A percentile compares a stretch with the other conserved stretches of the same genome.
Evolutionary conservation across 306 rosid genomes (phyloP).

Genomic region (Cicer judaicum): DNA sequence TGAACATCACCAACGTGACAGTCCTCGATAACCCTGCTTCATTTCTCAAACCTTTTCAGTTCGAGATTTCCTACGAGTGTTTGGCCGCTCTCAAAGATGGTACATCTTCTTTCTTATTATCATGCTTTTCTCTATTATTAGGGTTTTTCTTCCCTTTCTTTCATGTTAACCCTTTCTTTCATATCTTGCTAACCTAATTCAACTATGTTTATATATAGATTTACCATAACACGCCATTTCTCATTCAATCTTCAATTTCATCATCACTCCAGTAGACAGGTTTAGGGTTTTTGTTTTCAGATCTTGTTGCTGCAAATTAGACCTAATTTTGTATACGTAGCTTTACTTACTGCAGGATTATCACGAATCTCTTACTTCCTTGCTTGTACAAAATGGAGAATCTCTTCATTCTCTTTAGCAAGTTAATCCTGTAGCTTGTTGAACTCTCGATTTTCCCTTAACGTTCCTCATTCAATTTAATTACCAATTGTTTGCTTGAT

Average conservation of each 20-base stretch:
- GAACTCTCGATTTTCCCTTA: not conserved
- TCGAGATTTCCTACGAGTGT: slow-evolving; percentile 91
- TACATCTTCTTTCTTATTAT: not conserved
- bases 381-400: not conserved
- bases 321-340: slow-evolving; percentile 2
- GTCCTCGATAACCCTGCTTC: slow-evolving; percentile 82
- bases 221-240: too few species aligned
- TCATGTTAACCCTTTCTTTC: not conserved
- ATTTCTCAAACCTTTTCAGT: slow-evolving; percentile 80
- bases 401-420: not conserved
- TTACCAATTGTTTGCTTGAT: too few species aligned
- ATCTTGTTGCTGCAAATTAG: slow-evolving; percentile 9
- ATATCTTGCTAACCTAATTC: too few species aligned
- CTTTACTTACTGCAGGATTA: too few species aligned
- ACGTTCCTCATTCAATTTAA: not conserved
- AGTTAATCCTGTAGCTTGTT: not conserved
- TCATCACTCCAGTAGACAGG: not conserved
- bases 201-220: too few species aligned
- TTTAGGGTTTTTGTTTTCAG: slow-evolving; percentile 20
- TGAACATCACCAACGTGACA: slow-evolving; percentile 86
- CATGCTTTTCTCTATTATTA: not conserved
- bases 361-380: slow-evolving; percentile 4
- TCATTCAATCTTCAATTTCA: not conserved
- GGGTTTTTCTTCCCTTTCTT: not conserved
- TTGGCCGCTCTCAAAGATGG: slow-evolving; percentile 77